These are phyloP conservation scores for Pelargonium nanum DNA, from an alignment of 345 rosid species.

Conservation along the genomic window DNA sequence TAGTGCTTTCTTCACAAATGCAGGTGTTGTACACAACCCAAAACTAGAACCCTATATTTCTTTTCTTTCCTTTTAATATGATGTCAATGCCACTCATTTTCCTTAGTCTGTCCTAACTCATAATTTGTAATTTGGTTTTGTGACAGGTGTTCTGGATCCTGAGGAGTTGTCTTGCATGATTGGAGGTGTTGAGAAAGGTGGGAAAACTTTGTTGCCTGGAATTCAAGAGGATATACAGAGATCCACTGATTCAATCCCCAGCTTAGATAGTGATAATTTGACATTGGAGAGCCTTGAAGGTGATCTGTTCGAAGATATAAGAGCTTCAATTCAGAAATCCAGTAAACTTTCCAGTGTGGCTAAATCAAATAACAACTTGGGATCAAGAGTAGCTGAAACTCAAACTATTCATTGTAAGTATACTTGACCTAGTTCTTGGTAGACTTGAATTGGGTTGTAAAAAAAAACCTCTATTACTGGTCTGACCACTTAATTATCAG, in stretches of 20 bases:
- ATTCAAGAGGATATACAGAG: slow-evolving; percentile 58
- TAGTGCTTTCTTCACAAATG: slow-evolving; percentile 87
- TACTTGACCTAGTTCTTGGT: slow-evolving; percentile 1
- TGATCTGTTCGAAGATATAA: slow-evolving; percentile 59
- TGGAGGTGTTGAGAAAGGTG: slow-evolving; percentile 31
- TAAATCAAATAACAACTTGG: slow-evolving; percentile 24
- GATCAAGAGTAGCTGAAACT: slow-evolving; percentile 17
- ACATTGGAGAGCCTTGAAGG: slow-evolving; percentile 35
- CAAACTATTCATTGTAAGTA: slow-evolving; percentile 38
- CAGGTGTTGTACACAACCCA: slow-evolving; percentile 29
- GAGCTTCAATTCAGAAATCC: slow-evolving; percentile 72
- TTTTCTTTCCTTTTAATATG: not conserved
- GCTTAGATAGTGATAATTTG: slow-evolving; percentile 57
- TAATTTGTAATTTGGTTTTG: slow-evolving; percentile 1
- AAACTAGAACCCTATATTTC: not conserved
- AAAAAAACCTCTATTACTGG: not conserved
- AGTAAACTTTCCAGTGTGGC: slow-evolving; percentile 18
- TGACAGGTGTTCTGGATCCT: slow-evolving; percentile 68
- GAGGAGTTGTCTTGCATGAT: slow-evolving; percentile 81
- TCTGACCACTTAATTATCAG: not conserved
- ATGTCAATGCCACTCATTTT: not conserved
- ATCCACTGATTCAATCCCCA: slow-evolving; percentile 74
- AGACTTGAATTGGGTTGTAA: not conserved
- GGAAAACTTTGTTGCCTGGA: slow-evolving; percentile 32
- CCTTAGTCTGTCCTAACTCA: not conserved